Evolutionary conservation across 257 asterid species (phyloP), one percentile per base, ranked within the genome.

Genomic region (Ballota nigra): DNA sequence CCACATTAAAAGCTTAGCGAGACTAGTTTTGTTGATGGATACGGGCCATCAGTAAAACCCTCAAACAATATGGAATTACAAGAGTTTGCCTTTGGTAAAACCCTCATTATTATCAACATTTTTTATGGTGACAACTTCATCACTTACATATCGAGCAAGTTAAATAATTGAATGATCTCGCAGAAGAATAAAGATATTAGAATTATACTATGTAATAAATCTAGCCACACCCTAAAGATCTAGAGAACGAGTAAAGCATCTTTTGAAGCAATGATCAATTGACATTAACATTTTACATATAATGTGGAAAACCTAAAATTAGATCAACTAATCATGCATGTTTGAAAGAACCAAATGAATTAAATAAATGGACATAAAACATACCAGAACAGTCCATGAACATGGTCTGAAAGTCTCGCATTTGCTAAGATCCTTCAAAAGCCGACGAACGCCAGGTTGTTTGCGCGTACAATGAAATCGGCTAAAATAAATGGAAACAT

Each of bases 321-420:
- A 23, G 34, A 56, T 56, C 29, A 56, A 11, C 13, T 23, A 52
- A 24, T 40, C 49, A 40, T 40, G n/a, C n/a, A 40, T 8, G 28
- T 26, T 16, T 53, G 10, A 16, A 68, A 38, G 23, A 20, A 23
- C 19, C 19, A 45, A n/a, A n/a, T n/a, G n/a, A n/a, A n/a, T n/a
- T n/a, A 22, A n/a, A 2, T 18, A 3, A 43, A 58, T 12, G 75
- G 22, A 51, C 11, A 51, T 5, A 55, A 16, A 61, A 68, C 47
- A 52, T 49, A 64, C 80, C 76, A 70, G 45, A 15, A 70, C 51
- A 23, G 51, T 59, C 59, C 24, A 71, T 8, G 10, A 15, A 49
- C 68, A 36, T 29, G 28, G 51, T n/a, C 34, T 20, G 41, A 66
- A 49, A 33, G 78, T 73, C 43, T 28, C 15, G 78, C 70, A 72